Base-by-base conservation (phyloP, 768 basidiomycete species). In the Tricholoma sp. region DNA sequence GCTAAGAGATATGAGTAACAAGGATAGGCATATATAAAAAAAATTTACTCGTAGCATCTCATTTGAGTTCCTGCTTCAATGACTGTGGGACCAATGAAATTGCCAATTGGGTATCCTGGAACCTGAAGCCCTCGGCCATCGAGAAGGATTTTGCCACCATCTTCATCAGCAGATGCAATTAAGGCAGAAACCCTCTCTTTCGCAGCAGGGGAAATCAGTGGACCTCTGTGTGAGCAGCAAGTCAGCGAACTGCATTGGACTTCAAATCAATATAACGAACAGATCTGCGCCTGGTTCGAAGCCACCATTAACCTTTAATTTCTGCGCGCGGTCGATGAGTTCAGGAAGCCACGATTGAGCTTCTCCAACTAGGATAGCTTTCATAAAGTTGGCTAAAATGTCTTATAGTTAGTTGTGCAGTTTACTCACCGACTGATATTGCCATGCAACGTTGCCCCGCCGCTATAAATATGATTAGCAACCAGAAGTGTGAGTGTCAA, bases 361-460 rank as follows among this genome's bases (percentile, higher is more conserved):
- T 42, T 84, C 78, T 33, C 96, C 96, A 32, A 99, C 91, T 51
- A 96, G 79, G 29, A 97, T 70, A n/a, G 78, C 88, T 86, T 41
- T 15, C 56, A 32, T 33, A 53, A n/a, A 24, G 56, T 48, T 32
- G 51, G 52, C 39, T 17, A 53, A 44, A 11, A 55, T 29, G 29
- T 11, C 31, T 31, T 15, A 45, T 10, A 42, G 28, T 4, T 31
- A 24, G 33, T 3, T 12, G 13, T 15, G 31, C 17, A 44, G 8
- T 39, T 12, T 50, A 63, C 85, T 65, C 59, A 89, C 92, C 89
- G 32, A 95, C 93, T 11, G 94, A 96, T 42, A 96, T 74, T 11
- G 94, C 95, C 95, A 97, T 98, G 74, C 95, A 98, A 56, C 97
- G 83, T 70, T 98, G 96, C 11, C 96, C 96, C 31, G 96, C 96